Evolutionary conservation across 306 rosid genomes (phyloP), one percentile per base, ranked within the genome.

Genomic region (Prosopis cineraria): DNA sequence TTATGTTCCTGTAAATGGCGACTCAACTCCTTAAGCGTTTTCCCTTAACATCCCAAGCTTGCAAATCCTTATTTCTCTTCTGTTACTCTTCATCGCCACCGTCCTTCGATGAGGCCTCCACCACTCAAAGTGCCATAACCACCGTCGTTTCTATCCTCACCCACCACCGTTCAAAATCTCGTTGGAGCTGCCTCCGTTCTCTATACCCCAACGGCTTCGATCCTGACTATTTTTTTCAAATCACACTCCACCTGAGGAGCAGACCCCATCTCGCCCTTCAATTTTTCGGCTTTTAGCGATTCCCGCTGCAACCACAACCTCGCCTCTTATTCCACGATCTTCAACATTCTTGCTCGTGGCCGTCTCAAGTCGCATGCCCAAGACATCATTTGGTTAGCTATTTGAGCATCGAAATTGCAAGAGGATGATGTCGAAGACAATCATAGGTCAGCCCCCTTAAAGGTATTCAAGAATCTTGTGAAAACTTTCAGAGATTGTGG

Each of bases 211-310:
- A 78, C 33, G 96, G 94, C 62, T 81, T 91, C 70, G 29, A 70
- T 44, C 88, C 97, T 0, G 11, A 2, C 0, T 78, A 89, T 1
- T 94, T 90, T 85, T 90, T 97, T 70, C 75, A 89, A 58, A 90
- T 94, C 8, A 20, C 84, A 45, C 79, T 91, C 30, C 85, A 83
- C 0, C 73, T 91, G 8, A 86, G 83, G 67, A 89, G 89, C 80
- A 94, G 90, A 62, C 89, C 94, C 53, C 97, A 85, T 56, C 98
- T 94, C 25, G 94, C 86, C 9, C 88, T 87, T 24, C 83, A 84
- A 31, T 91, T 94, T 87, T 94, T 89, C 83, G 75, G 31, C 31
- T 94, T 94, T 91, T 89, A 88, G 93, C 78, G 78, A 84, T 27
- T 90, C 90, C 25, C 88, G 84, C 52, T 90, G 97, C 82, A 20